Evolutionary conservation across 495 filamentous ascomycete species (phyloP).

Genomic region (Penicillium maclennaniae): DNA sequence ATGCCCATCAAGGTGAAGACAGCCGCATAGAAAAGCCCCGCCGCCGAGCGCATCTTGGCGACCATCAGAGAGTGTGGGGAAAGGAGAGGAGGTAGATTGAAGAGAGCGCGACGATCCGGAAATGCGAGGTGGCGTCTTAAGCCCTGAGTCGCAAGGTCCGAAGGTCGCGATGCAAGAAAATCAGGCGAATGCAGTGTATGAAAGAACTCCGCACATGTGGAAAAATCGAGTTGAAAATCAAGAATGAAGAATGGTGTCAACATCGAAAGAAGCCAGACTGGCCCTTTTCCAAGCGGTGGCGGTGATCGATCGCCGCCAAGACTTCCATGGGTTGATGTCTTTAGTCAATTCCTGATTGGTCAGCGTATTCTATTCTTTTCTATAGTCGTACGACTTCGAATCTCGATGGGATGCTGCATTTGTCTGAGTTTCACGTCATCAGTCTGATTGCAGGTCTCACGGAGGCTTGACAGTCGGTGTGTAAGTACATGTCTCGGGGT

Average conservation of each 20-base stretch:
- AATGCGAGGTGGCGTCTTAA: background rate
- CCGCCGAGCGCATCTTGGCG: slow-evolving; percentile 59
- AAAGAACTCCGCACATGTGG: background rate
- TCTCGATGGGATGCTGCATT: background rate
- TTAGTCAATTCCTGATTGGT: slow-evolving; percentile 4
- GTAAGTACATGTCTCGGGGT: background rate
- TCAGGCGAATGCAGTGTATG: background rate
- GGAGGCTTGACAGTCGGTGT: background rate
- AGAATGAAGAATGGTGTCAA: slow-evolving; percentile 7
- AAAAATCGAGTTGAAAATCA: background rate
- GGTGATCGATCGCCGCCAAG: slow-evolving; percentile 14
- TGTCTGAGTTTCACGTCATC: background rate
- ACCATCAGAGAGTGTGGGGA: background rate
- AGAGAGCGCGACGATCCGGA: background rate
- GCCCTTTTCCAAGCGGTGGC: slow-evolving; percentile 21
- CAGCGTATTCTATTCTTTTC: background rate
- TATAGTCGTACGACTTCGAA: background rate
- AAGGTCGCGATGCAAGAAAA: slow-evolving; percentile 1
- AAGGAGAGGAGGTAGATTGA: background rate
- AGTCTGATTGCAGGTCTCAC: background rate
- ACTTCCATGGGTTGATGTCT: slow-evolving; percentile 6
- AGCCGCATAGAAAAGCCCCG: slow-evolving; percentile 69
- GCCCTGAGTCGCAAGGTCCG: background rate
- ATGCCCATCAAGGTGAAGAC: slow-evolving; percentile 67
- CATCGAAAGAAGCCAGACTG: slow-evolving; percentile 34